phyloP scores from a whole-genome alignment of 2,329 filamentous ascomycete species.

The Pseudopyricularia cyperi region DNA sequence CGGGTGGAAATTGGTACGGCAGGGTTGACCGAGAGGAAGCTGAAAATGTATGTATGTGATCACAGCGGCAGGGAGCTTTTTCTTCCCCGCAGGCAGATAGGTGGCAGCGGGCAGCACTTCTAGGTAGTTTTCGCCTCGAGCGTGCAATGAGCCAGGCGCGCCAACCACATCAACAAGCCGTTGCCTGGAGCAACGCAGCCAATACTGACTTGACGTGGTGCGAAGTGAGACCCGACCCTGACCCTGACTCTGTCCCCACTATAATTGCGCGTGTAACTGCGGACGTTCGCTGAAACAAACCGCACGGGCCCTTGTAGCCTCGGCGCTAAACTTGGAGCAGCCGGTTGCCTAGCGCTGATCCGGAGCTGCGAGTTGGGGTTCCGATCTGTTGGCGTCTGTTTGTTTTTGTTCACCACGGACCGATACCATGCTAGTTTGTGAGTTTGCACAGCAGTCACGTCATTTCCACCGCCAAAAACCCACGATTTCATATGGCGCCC shows the following conservation, averaged over 20 bases:
- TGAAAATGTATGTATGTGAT: not conserved
- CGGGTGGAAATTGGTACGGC: too few relatives aligned
- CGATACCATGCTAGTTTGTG: too few relatives aligned
- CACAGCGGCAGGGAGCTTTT: not conserved
- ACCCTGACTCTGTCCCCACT: not conserved
- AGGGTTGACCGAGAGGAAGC: not conserved
- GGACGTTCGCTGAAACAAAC: too few relatives aligned
- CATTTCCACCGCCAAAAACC: too few relatives aligned
- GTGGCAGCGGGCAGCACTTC: not conserved
- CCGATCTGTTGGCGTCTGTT: too few relatives aligned
- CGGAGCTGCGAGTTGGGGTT: too few relatives aligned
- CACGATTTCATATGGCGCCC: too few relatives aligned
- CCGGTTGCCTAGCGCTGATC: too few relatives aligned
- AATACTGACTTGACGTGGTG: not conserved
- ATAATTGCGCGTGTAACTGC: not conserved
- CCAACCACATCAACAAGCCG: not conserved
- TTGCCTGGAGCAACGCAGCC: not conserved
- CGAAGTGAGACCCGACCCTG: not conserved
- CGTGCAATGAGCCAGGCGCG: not conserved
- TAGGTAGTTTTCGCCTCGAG: not conserved
- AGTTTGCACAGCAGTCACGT: too few relatives aligned
- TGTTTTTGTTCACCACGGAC: too few relatives aligned
- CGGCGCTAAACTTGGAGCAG: too few relatives aligned
- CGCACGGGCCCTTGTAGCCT: too few relatives aligned
- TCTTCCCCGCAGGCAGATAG: not conserved